Base-by-base conservation (phyloP, 106 monocot genomes). In the Phalaenopsis equestris region DNA sequence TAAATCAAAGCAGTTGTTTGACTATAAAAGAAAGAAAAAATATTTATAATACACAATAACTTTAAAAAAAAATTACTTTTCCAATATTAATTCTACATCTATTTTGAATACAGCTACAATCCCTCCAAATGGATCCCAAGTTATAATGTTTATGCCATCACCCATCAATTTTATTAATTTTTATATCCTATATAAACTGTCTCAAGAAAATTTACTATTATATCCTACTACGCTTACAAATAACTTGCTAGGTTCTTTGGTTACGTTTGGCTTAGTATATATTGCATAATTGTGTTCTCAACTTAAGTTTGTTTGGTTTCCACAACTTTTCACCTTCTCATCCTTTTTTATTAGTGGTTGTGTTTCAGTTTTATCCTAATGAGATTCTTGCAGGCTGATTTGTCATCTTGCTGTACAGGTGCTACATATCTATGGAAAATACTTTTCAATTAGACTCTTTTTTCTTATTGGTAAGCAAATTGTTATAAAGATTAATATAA, bases 401-500 rank as follows among this genome's bases (percentile, higher is more conserved):
- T 42, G 43, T 45, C 43, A 74, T 7, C 18, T 15, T 74, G 45
- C 18, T 45, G 45, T 45, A 19, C 74, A 74, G 74, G 74, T 74
- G 74, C 74, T 43, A n/a, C 21, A 6, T 74, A 43, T 18, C 18
- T 5, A 74, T 74, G 74, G 19, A 45, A 43, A 74, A 21, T 74
- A 74, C 74, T 43, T 74, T 74, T 74, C 21, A 45, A 74, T 74
- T 15, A 38, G 38, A 23, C 41, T 41, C 12, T 11, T 42, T 6
- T 74, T 7, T 74, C 74, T 74, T 74, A 70, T 19, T 74, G 15
- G 2, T 74, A 2, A 74, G 74, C 43, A 43, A n/a, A 0, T 45
- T 42, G 45, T 6, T 74, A 45, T 43, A 42, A 45, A 42, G 10
- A 74, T 76, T 65, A 47, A 76, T 61, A 76, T 68, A 79, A 39